A percentile compares a stretch with the other conserved stretches of the same genome.
Evolutionary conservation across 1,284 basidiomycete genomes (phyloP).

Genomic region (Golubevia pallescens): DNA sequence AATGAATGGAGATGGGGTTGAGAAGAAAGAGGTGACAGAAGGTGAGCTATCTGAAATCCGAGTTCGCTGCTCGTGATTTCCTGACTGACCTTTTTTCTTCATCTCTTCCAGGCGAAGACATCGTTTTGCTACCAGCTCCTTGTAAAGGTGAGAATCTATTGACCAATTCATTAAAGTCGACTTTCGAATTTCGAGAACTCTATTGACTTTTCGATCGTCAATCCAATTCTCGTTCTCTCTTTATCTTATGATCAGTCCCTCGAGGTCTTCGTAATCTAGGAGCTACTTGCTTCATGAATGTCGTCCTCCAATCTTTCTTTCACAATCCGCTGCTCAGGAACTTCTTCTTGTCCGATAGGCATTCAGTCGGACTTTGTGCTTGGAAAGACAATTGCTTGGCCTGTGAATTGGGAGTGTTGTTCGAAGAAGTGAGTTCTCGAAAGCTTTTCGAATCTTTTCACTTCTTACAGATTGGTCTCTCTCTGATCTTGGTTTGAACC

Average conservation of each 20-base stretch:
- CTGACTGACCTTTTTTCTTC: no score
- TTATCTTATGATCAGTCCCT: no score
- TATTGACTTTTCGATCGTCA: no score
- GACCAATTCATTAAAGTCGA: no score
- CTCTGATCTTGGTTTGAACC: background rate
- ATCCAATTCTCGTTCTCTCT: no score
- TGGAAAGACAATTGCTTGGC: constrained; percentile 76
- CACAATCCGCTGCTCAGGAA: constrained; percentile 90
- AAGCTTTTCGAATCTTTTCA: constrained; percentile 1
- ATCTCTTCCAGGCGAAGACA: no score
- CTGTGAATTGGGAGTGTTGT: constrained; percentile 93
- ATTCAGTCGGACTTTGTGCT: constrained; percentile 73
- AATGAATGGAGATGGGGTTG: background rate
- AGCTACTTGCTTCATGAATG: constrained; percentile 93
- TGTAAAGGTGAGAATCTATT: no score
- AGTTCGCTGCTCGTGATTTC: no score
- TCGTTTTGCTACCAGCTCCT: no score
- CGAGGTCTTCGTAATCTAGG: constrained; percentile 89
- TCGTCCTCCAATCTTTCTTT: constrained; percentile 87
- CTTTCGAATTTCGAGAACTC: no score
- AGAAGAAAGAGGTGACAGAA: no score
- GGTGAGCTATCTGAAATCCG: no score
- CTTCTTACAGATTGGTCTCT: background rate
- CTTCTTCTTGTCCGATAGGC: constrained; percentile 87
- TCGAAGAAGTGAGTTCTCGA: constrained; percentile 73